Evolutionary conservation across 1,284 basidiomycete genomes (phyloP).

Genomic region (Trametes versicolor): DNA sequence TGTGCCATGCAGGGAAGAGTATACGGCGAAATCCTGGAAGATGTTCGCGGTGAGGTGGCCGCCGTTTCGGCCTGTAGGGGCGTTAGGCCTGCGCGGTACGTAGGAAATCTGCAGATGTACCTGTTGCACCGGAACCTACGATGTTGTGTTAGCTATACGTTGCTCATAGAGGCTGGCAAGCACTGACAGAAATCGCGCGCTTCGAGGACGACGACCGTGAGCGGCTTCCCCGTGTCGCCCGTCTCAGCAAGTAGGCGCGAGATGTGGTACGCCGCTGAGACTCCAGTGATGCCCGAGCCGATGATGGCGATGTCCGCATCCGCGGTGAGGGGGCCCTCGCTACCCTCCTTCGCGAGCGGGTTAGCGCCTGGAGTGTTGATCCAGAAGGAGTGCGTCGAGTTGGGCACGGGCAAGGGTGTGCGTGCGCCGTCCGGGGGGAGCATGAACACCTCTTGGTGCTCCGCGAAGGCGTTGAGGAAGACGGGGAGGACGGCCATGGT

Average conservation of each 20-base stretch:
- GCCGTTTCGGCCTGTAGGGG: constrained; percentile 73
- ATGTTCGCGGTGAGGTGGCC: constrained; percentile 73
- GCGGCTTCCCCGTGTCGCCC: constrained; percentile 32
- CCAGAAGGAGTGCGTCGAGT: constrained; percentile 80
- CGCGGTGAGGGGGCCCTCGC: constrained; percentile 60
- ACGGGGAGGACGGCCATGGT: constrained; percentile 38
- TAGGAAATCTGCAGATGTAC: constrained; percentile 45
- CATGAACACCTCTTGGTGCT: constrained; percentile 36
- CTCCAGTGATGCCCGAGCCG: constrained; percentile 81
- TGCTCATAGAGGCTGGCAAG: not conserved
- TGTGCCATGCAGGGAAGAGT: constrained; percentile 53
- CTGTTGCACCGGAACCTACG: constrained; percentile 83
- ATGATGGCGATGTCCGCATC: constrained; percentile 80
- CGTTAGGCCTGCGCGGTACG: not conserved
- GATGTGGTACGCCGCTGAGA: constrained; percentile 76
- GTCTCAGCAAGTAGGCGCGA: constrained; percentile 49
- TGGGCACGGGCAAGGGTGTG: constrained; percentile 58
- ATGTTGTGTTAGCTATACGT: constrained; percentile 9
- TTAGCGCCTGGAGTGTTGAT: constrained; percentile 65
- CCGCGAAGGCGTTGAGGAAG: constrained; percentile 34
- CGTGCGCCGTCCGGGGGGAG: constrained; percentile 25
- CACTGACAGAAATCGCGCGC: constrained; percentile 81
- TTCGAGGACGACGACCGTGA: constrained; percentile 71
- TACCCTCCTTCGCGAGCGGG: constrained; percentile 71
- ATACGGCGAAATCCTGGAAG: constrained; percentile 57